Percentiles rank a stretch among this genome's conserved stretches.
Conservation (phyloP, 2,329 filamentous ascomycete species). For the Aspergillus persii region DNA sequence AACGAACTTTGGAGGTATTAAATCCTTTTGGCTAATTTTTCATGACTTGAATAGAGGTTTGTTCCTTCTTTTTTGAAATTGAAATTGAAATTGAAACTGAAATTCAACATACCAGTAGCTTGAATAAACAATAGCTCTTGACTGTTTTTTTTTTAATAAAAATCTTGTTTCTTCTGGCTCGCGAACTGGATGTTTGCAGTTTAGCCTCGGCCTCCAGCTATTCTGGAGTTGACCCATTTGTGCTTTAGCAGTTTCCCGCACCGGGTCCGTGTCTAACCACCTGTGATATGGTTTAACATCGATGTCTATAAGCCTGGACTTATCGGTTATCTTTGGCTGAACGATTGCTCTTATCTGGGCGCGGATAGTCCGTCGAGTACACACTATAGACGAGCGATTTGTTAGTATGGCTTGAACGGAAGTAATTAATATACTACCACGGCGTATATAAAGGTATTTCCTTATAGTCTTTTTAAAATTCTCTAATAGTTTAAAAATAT, state of each 20-base stretch:
- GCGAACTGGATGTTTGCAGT: no score
- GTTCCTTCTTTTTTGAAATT: no score
- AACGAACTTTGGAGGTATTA: no score
- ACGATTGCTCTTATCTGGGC: not conserved
- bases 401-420: not conserved
- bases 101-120: no score
- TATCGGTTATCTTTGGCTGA: not conserved
- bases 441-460: no score
- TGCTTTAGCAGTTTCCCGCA: not conserved
- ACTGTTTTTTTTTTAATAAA: no score
- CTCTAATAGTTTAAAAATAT: slow-evolving; percentile 16
- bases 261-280: not conserved
- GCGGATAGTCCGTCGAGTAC: not conserved
- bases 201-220: not conserved
- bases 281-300: not conserved
- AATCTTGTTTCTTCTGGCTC: no score
- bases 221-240: slow-evolving; percentile 2
- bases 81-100: no score
- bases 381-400: not conserved
- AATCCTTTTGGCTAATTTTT: no score
- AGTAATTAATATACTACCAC: not conserved
- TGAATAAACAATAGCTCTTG: no score
- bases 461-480: slow-evolving; percentile 19
- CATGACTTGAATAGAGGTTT: no score
- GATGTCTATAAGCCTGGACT: not conserved